These are phyloP conservation scores for Pseudonitzschia delicatissima DNA, from an alignment of 108 stramenopile species.

Conservation along the genomic window DNA sequence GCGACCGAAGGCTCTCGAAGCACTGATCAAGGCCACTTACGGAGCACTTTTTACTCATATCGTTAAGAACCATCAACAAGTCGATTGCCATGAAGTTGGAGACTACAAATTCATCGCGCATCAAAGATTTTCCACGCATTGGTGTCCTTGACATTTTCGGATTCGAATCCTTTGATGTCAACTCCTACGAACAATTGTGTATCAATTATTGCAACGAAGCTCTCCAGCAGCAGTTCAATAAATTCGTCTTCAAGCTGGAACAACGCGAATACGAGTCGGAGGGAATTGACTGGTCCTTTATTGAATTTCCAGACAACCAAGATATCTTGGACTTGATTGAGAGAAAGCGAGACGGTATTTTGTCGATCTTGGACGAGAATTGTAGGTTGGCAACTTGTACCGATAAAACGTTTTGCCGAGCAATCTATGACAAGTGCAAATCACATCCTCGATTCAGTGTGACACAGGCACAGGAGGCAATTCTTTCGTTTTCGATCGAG, in stretches of 20 bases:
- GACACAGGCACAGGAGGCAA: slow-evolving; percentile 51
- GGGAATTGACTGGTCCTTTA: slow-evolving; percentile 87
- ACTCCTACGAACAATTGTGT: slow-evolving; percentile 94
- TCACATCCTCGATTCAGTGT: slow-evolving; percentile 44
- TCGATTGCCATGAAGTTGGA: slow-evolving; percentile 45
- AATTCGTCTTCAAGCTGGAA: slow-evolving; percentile 86
- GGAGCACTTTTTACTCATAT: slow-evolving; percentile 84
- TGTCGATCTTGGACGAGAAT: slow-evolving; percentile 75
- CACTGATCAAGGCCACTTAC: slow-evolving; percentile 92
- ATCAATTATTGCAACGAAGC: slow-evolving; percentile 97
- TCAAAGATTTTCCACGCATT: slow-evolving; percentile 54
- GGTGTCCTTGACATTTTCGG: slow-evolving; percentile 99
- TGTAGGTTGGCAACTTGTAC: slow-evolving; percentile 56
- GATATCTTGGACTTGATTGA: slow-evolving; percentile 88
- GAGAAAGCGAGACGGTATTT: slow-evolving; percentile 69
- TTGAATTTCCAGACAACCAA: slow-evolving; percentile 90
- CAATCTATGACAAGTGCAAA: slow-evolving; percentile 62
- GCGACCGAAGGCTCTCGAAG: slow-evolving; percentile 80
- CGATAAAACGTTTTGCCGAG: slow-evolving; percentile 54
- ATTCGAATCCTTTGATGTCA: slow-evolving; percentile 93
- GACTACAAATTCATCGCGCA: background rate
- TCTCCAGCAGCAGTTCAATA: slow-evolving; percentile 91
- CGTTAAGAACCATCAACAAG: slow-evolving; percentile 85
- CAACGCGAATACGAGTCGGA: slow-evolving; percentile 79
- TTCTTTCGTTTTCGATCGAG: slow-evolving; percentile 68